Base-by-base conservation (phyloP, 2,329 filamentous ascomycete genomes). In the Paraphoma chrysanthemicola region DNA sequence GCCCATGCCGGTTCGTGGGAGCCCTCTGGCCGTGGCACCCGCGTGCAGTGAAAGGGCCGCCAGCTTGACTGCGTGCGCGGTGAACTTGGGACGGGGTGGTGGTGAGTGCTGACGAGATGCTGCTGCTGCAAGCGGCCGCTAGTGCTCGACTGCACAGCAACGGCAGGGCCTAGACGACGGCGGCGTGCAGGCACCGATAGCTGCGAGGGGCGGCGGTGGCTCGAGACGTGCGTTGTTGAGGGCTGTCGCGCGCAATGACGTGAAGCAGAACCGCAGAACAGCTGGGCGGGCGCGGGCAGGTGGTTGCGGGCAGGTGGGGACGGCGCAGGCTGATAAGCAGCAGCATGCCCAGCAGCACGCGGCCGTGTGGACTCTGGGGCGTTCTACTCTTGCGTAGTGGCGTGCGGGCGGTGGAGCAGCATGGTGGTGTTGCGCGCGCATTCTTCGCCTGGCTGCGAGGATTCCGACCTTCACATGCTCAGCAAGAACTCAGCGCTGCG, bases 1-100 rank as follows among this genome's bases (percentile, higher is more conserved):
- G 64, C 69, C 66, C 73, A 76, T 76, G 67, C 63, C 64, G 58
- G 61, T 48, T 42, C 56, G 66, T 58, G 60, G 52, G 51, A 62
- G 66, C 64, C 64, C 56, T 62, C 53, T 69, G 60, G 63, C 64
- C 57, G 60, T 53, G 56, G 57, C 64, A 59, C 60, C 64, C 63
- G 60, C 60, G 57, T 56, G 61, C 14, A 62, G 53, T 55, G 59
- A 65, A 45, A 70, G 57, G 7, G 61, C 62, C 68, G 67, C 73
- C 73, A 76, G 68, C 54, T 64, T 70, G 68, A 59, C 63, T 48
- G 39, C 45, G 33, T 28, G 51, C 17, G 33, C 30, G 41, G 44
- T 50, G 23, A 18, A 48, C 17, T 45, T 49, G 33, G 33, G 14
- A 36, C 11, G 50, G 28, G 42, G 49, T 12, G 46, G 49, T 12